These are phyloP conservation scores for Trichoderma sp. DNA, from an alignment of 2,329 filamentous ascomycete genomes.

Conservation along the genomic window DNA sequence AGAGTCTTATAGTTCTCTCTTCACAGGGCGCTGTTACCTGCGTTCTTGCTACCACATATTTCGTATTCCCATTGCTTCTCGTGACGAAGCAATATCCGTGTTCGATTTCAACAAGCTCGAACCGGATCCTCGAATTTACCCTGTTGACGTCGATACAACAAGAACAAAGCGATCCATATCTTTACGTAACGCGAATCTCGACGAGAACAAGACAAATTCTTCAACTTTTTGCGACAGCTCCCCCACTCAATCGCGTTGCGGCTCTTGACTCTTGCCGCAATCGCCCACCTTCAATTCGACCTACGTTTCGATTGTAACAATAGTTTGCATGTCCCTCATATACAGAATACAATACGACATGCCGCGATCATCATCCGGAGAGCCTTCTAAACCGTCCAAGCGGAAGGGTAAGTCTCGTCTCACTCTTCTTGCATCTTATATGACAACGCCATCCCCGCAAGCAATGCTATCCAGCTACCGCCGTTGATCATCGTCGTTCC, in stretches of 20 bases:
- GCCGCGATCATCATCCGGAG: conserved; percentile 49
- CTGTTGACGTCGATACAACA: conserved; percentile 9
- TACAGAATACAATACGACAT: conserved; percentile 36
- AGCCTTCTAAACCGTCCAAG: conserved; percentile 50
- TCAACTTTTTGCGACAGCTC: conserved; percentile 20
- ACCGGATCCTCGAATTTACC: not conserved
- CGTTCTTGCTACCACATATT: not conserved
- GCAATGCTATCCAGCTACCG: not conserved
- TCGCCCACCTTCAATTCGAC: not conserved
- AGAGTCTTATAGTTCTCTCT: conserved; percentile 7
- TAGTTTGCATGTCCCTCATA: conserved; percentile 17
- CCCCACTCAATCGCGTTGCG: conserved; percentile 13
- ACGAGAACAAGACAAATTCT: not conserved
- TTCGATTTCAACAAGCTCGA: not conserved
- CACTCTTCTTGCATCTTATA: not conserved
- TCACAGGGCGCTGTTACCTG: not conserved
- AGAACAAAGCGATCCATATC: conserved; percentile 7
- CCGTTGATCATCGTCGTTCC: not conserved
- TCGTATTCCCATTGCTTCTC: not conserved
- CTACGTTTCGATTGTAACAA: not conserved
- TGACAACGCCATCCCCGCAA: not conserved
- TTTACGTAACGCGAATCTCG: conserved; percentile 11
- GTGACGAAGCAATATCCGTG: not conserved
- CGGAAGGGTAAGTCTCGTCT: conserved; percentile 48
- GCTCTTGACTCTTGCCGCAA: conserved; percentile 10